Percentiles rank a stretch among this genome's conserved stretches.
Conservation (phyloP, 2,329 filamentous ascomycete genomes). For the Ophiostoma montium region DNA sequence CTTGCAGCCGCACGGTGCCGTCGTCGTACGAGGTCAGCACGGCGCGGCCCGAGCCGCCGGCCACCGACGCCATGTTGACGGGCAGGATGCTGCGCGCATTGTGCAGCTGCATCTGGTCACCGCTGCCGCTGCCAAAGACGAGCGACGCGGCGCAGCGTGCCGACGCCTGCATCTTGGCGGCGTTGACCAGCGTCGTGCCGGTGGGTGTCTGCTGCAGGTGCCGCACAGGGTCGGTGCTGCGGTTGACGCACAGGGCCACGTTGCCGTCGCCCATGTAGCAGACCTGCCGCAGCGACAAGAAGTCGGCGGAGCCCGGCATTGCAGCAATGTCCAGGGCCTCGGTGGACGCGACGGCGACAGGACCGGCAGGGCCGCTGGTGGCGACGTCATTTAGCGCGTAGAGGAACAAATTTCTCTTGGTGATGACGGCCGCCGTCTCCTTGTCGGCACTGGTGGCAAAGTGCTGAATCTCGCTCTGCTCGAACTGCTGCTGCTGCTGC, state of each 20-base stretch:
- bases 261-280: neutral
- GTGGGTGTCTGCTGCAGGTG: constrained; percentile 32
- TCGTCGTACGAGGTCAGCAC: constrained; percentile 40
- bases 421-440: neutral
- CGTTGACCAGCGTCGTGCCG: constrained; percentile 23
- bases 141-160: neutral
- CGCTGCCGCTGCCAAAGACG: no score
- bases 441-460: neutral
- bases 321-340: neutral
- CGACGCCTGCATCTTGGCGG: neutral
- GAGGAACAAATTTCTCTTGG: neutral
- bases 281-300: neutral
- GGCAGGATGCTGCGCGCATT: constrained; percentile 19
- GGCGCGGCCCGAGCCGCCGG: constrained; percentile 20
- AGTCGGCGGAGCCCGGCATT: neutral
- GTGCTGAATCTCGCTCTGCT: neutral
- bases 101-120: constrained; percentile 14
- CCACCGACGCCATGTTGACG: constrained; percentile 15
- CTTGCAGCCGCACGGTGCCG: constrained; percentile 34
- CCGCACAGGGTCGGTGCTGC: constrained; percentile 28
- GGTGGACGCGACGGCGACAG: neutral
- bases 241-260: constrained; percentile 27
- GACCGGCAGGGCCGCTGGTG: neutral
- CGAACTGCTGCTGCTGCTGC: neutral
- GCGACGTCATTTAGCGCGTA: neutral